These are phyloP conservation scores for Galerina sulciceps DNA, from an alignment of 768 basidiomycete species.

Conservation along the genomic window DNA sequence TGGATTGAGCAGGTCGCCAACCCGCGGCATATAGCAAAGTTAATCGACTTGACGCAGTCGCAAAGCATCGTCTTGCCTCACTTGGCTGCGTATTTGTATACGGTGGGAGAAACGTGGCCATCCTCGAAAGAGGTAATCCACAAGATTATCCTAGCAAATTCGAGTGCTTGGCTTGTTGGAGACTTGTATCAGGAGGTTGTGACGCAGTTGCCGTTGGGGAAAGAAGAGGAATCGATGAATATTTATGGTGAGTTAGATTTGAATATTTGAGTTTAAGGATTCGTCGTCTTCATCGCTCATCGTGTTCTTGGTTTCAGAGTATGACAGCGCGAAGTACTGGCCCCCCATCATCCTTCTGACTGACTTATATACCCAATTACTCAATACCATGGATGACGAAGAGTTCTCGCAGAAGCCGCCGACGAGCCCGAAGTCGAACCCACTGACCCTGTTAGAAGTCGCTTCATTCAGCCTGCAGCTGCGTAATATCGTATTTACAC, in stretches of 20 bases:
- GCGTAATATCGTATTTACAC: no score
- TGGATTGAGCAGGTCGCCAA: slow-evolving; percentile 64
- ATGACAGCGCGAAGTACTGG: no score
- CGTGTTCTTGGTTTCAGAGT: not conserved
- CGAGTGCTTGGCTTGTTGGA: slow-evolving; percentile 66
- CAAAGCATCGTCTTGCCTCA: slow-evolving; percentile 43
- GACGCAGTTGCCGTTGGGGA: slow-evolving; percentile 63
- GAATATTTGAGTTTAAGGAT: not conserved
- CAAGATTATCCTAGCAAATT: slow-evolving; percentile 48
- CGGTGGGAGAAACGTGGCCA: slow-evolving; percentile 66
- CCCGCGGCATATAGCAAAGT: slow-evolving; percentile 52
- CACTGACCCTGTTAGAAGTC: no score
- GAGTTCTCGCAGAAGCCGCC: no score
- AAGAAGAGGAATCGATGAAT: slow-evolving; percentile 43
- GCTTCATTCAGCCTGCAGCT: no score
- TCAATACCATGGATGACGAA: no score
- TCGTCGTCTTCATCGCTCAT: not conserved
- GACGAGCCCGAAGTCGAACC: no score
- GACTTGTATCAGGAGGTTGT: slow-evolving; percentile 77
- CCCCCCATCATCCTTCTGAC: no score
- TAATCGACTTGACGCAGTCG: slow-evolving; percentile 51
- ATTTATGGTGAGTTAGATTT: slow-evolving; percentile 31
- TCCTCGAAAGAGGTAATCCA: slow-evolving; percentile 60
- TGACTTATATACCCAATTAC: no score
- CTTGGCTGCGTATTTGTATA: slow-evolving; percentile 61